Evolutionary conservation across 495 filamentous ascomycete species (phyloP), one percentile per base, ranked within the genome.

Genomic region (Penicillium pancosmium): DNA sequence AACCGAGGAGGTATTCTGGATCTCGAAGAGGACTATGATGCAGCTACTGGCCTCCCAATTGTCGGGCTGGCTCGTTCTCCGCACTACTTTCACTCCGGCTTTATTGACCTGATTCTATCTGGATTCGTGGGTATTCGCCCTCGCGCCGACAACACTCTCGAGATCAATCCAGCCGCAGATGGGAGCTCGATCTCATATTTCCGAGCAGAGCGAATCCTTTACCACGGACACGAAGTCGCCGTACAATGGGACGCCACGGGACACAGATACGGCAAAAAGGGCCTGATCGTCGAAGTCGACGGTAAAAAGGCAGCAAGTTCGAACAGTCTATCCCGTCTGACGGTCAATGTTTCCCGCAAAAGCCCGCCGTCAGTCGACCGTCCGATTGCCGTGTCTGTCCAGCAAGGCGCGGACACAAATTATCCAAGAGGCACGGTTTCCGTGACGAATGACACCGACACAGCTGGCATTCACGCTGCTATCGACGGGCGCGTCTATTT

Each of bases 1-100:
- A 36, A 57, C 13, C 60, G 62, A 40, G 64, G 61, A 33, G 68
- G 70, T 23, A 57, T 58, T 11, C 64, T 70, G 2, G 61, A 73
- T 34, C 33, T 71, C 5, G 65, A 70, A 51, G 68, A 73, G 50
- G 68, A 70, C 58, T 70, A 73, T 41, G 56, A 73, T 41, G 52
- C 68, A 4, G 65, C 65, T 31, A 62, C 65, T 15, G 65, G 65
- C 4, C 36, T 38, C n/a, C 65, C 65, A 1, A 68, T 68, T 25
- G 62, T 65, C 12, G 65, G 65, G 6, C 61, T 65, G 2, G 54
- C 60, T 6, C 63, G 68, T 8, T 67, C 63, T 13, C 66, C 68
- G 12, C 68, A 73, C 53, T 73, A 73, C 55, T 70, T 70, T 61
- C 70, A 73, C 55, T 73, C 70, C 16, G 66, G 68, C 25, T 73